Base-by-base conservation (phyloP, 2,329 filamentous ascomycete genomes). In the Waltergamsia citrina region DNA sequence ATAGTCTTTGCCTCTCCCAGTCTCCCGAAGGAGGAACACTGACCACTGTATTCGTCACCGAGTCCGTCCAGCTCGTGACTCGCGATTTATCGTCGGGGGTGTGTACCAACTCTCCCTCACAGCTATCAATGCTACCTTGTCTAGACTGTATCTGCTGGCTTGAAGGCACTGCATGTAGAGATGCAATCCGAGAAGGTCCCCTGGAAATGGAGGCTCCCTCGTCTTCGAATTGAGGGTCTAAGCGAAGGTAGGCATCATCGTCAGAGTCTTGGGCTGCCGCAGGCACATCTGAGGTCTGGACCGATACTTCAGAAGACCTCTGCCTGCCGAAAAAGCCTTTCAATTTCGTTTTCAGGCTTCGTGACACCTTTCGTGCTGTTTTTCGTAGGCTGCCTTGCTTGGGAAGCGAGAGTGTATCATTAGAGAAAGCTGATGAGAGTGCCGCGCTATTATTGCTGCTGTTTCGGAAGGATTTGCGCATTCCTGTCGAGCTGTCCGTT, bases 41-140 rank as follows among this genome's bases (percentile, higher is more conserved):
- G 6, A 66, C 54, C 3, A 71, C 67, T 3, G 71, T 75, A 37
- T 68, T 68, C 2, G 66, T 63, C 2, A 71, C 73, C 1, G 80
- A 82, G 40, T 76, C 74, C 5, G 71, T 71, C 81, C 81, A 85
- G 51, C 81, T 86, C 3, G 80, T 84, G 33, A 84, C 73, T 16
- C 80, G 61, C n/a, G 77, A 81, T 42, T 62, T 71, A 15, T 74
- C 68, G 25, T 72, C 68, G 11, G 54, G 60, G 2, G 45, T 47
- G 33, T 54, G 55, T 26, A 51, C 54, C 23, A 52, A 53, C 6
- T 62, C 59, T 34, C 57, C 65, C 16, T 43, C 44, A 3, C 69
- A 42, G 38, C 66, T 76, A 38, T 69, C 69, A 5, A 75, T 43
- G 40, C 74, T 78, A 2, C 71, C 73, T 43, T 67, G 60, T 23